Percentiles rank a stretch among this genome's conserved stretches.
Evolutionary conservation across 768 basidiomycete species (phyloP).

Genomic region (Agrocybe chaxingu): DNA sequence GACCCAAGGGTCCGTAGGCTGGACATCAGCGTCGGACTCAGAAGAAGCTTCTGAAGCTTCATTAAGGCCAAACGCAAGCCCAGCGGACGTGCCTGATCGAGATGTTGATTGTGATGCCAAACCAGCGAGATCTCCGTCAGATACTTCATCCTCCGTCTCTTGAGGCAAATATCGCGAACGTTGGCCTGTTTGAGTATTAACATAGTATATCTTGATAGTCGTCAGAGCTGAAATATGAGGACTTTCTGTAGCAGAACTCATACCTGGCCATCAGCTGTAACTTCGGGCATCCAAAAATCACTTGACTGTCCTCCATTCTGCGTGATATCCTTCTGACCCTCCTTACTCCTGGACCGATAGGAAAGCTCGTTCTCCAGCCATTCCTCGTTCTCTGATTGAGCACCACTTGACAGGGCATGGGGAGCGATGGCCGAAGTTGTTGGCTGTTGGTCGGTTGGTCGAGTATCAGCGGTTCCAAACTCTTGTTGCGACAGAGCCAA

Average conservation of each 20-base stretch:
- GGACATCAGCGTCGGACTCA: conserved; percentile 36
- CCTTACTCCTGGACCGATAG: conserved; percentile 25
- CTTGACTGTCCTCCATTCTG: conserved; percentile 44
- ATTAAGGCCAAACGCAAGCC: conserved; percentile 42
- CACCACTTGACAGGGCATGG: conserved; percentile 41
- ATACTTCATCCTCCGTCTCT: conserved; percentile 62
- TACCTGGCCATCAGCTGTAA: conserved; percentile 81
- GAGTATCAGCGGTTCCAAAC: conserved; percentile 33
- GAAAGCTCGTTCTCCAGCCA: conserved; percentile 54
- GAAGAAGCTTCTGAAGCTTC: conserved; percentile 33
- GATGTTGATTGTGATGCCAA: conserved; percentile 56
- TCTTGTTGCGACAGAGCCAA: conserved; percentile 53
- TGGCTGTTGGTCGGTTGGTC: conserved; percentile 17
- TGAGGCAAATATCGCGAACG: conserved; percentile 81
- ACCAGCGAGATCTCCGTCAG: conserved; percentile 61
- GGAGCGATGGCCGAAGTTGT: conserved; percentile 44
- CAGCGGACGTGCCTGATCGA: conserved; percentile 52
- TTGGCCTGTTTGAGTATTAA: conserved; percentile 86
- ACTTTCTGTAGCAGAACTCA: conserved; percentile 23
- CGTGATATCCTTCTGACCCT: conserved; percentile 6
- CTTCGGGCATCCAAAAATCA: conserved; percentile 91
- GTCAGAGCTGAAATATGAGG: conserved; percentile 2
- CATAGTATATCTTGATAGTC: conserved; percentile 81
- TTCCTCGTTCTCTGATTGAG: conserved; percentile 48
- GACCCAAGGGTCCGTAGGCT: conserved; percentile 79